Base-by-base conservation (phyloP, 345 rosid species). In the Acer saccharum region DNA sequence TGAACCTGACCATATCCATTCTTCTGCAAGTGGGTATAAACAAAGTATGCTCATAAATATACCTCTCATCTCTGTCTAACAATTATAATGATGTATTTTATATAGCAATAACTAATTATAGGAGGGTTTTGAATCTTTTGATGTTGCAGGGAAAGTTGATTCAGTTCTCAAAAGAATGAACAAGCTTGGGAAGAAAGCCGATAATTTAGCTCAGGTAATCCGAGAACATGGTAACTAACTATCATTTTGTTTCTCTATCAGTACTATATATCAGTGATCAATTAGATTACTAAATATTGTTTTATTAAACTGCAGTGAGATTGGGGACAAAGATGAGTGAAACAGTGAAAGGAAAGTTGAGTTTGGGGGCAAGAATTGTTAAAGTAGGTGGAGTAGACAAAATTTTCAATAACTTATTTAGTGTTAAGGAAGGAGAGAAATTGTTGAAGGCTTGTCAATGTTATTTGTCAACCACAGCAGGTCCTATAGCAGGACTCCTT, bases 401-500 rank as follows among this genome's bases (percentile, higher is more conserved):
- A 81, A 76, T 82, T 54, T 87, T 85, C 83, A 82, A 76, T 83
- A 75, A 81, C 57, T 70, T 85, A 1, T 89, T 87, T 75, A 77
- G 25, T 57, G 84, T 83, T 17, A 17, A 55, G 20, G 87, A 83
- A 66, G 87, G 76, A 8, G 90, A 89, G 65, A 87, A 75, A 65
- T 82, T 89, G 74, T 29, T 85, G 58, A 87, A 78, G 77, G 90
- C 81, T 25, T 82, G 75, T 10, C 92, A 85, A 41, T 87, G 92
- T 72, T 87, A 86, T 75, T 39, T 87, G 61, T 87, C 87, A 39
- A 89, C 90, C 12, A 77, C 89, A 44, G 74, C 80, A 1, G 92
- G 92, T 54, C 92, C 88, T 0, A 84, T 87, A 29, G 87, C 84
- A 2, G 92, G 90, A 27, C 87, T 89, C 18, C 80, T 85, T 60